Evolutionary conservation across 1,139 yeast species (phyloP).

Genomic region (Scheffersomyces titani): DNA sequence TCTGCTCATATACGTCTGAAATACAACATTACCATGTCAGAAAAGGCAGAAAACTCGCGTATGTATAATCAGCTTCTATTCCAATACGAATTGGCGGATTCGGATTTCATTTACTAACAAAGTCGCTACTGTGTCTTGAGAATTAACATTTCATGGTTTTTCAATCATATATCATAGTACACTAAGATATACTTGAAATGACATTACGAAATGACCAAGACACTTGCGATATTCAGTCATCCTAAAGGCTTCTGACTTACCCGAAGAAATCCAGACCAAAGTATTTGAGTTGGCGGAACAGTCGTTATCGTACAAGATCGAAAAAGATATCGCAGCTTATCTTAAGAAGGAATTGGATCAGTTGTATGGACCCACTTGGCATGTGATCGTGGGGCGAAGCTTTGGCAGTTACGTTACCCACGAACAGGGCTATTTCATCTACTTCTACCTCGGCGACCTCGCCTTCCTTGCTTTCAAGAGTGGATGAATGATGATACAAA

Average conservation of each 20-base stretch:
- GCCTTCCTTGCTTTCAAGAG: slow-evolving; percentile 87
- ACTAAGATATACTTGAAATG: not conserved
- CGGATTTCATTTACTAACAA: not conserved
- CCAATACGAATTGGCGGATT: not conserved
- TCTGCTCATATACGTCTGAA: not conserved
- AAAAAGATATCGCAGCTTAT: slow-evolving; percentile 77
- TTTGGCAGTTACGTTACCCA: slow-evolving; percentile 96
- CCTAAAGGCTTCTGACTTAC: slow-evolving; percentile 49
- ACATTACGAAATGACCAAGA: not conserved
- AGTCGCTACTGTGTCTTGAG: not conserved
- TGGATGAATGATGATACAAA: slow-evolving; percentile 26
- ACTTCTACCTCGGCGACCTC: slow-evolving; percentile 77
- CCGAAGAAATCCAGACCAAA: slow-evolving; percentile 60
- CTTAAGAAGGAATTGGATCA: slow-evolving; percentile 71
- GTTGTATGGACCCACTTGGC: slow-evolving; percentile 85
- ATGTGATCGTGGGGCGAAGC: slow-evolving; percentile 88
- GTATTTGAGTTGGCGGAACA: slow-evolving; percentile 60
- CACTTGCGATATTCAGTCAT: slow-evolving; percentile 27
- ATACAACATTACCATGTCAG: not conserved
- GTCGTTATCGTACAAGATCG: slow-evolving; percentile 49
- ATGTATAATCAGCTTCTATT: not conserved
- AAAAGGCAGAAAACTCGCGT: not conserved
- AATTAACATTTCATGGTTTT: not conserved
- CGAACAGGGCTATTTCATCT: slow-evolving; percentile 78
- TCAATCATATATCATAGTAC: not conserved